A percentile compares a stretch with the other conserved stretches of the same genome.
These are phyloP conservation scores for Psilocybe azurescens DNA, from an alignment of 768 basidiomycete species.

Conservation along the genomic window DNA sequence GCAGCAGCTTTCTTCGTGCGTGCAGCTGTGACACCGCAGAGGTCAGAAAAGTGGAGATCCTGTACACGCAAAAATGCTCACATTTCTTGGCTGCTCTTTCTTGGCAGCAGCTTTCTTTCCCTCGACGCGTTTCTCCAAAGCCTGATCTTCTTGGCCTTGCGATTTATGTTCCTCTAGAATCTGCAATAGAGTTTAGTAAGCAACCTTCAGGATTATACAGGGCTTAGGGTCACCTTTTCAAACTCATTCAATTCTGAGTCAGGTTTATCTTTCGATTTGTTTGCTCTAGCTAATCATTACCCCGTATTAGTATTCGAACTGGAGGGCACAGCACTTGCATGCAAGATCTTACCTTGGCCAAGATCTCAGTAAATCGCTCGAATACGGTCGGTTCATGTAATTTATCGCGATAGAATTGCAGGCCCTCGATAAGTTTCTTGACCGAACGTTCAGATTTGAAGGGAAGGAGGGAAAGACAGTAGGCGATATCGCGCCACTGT, in stretches of 20 bases:
- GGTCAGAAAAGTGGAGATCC: not conserved
- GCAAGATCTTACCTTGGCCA: conserved; percentile 68
- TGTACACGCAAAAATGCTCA: conserved; percentile 22
- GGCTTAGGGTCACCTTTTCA: conserved; percentile 62
- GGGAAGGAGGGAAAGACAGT: conserved; percentile 90
- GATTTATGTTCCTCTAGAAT: conserved; percentile 82
- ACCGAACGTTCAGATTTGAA: conserved; percentile 97
- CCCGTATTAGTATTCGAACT: not conserved
- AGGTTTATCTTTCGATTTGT: conserved; percentile 92
- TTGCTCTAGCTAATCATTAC: conserved; percentile 68
- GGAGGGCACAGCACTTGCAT: not conserved
- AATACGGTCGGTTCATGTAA: conserved; percentile 87
- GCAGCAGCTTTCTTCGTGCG: conserved; percentile 24
- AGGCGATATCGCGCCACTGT: conserved; percentile 98
- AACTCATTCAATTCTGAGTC: conserved; percentile 96
- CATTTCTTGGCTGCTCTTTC: conserved; percentile 60
- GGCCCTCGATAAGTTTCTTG: conserved; percentile 93
- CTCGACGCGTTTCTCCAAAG: conserved; percentile 84
- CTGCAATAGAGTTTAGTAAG: conserved; percentile 39
- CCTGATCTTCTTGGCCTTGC: conserved; percentile 93
- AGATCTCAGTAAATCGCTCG: conserved; percentile 84
- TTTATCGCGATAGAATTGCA: conserved; percentile 96
- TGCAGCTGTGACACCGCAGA: conserved; percentile 17
- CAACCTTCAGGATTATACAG: too few relatives aligned
- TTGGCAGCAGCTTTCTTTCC: conserved; percentile 83